These are phyloP conservation scores for Serendipita sp. DNA, from an alignment of 1,284 basidiomycete species.

Conservation along the genomic window DNA sequence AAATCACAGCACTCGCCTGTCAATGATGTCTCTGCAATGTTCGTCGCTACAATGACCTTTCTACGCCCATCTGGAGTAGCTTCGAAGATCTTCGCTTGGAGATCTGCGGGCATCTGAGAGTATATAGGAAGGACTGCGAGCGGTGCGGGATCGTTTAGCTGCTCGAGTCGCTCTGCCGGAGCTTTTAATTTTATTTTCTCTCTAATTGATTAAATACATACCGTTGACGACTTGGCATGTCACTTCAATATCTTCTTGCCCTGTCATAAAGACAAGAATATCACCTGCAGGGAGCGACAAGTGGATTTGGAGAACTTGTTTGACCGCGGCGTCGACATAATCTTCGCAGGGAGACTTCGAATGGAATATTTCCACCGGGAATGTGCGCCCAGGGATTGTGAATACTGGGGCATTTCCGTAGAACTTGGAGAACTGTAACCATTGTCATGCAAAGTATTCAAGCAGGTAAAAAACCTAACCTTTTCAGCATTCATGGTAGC, in stretches of 20 bases:
- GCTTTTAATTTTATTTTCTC: conserved; percentile 18
- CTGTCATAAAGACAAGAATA: conserved; percentile 98
- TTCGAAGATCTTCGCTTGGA: conserved; percentile 97
- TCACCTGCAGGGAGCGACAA: conserved; percentile 88
- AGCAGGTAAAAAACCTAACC: conserved; percentile 27
- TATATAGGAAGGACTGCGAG: conserved; percentile 91
- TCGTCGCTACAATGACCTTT: conserved; percentile 96
- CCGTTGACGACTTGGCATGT: conserved; percentile 85
- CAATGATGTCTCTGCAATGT: conserved; percentile 96
- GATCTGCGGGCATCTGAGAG: conserved; percentile 97
- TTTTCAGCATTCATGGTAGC: conserved; percentile 99
- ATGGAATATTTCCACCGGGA: conserved; percentile 95
- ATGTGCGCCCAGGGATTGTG: conserved; percentile 95
- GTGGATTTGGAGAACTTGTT: conserved; percentile 94
- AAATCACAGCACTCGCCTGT: conserved; percentile 42
- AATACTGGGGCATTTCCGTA: conserved; percentile 92
- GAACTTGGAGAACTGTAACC: conserved; percentile 71
- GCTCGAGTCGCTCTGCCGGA: conserved; percentile 67
- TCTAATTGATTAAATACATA: conserved; percentile 23
- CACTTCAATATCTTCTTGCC: conserved; percentile 96
- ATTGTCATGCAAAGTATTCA: neutral
- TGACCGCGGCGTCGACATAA: conserved; percentile 95
- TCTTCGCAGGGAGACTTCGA: conserved; percentile 96
- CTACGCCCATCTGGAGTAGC: conserved; percentile 86
- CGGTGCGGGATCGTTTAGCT: conserved; percentile 79